These are phyloP conservation scores for Backusella liffmaniae DNA, from an alignment of 192 early-diverging fungal genomes.

Conservation along the genomic window DNA sequence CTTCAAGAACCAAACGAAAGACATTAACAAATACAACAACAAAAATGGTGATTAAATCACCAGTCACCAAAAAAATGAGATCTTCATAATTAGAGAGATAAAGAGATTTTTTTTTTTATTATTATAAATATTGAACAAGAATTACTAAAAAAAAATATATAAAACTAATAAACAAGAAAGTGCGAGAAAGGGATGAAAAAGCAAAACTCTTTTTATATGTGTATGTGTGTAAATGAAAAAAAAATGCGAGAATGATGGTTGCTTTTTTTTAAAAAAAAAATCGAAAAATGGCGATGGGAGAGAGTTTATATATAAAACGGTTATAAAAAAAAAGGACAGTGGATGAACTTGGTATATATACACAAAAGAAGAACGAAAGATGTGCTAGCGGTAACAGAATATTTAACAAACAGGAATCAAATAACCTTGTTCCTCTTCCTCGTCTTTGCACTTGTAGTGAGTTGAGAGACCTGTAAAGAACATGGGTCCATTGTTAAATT, in stretches of 20 bases:
- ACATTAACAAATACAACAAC: slow-evolving; percentile 2
- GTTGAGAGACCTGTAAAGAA: slow-evolving; percentile 19
- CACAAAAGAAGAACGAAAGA: background rate
- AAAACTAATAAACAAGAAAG: background rate
- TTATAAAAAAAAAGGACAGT: too few species aligned
- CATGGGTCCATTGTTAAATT: slow-evolving; percentile 12
- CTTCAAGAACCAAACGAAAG: background rate
- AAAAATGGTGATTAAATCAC: slow-evolving; percentile 9
- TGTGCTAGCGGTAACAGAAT: background rate
- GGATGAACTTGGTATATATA: slow-evolving; percentile 1
- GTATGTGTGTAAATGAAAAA: too few species aligned
- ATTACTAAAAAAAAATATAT: background rate
- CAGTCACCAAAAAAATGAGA: slow-evolving; percentile 2
- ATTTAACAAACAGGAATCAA: slow-evolving; percentile 12
- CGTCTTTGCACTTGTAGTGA: slow-evolving; percentile 14
- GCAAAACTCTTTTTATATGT: too few species aligned
- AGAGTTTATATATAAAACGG: background rate
- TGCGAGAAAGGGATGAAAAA: background rate
- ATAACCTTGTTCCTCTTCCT: slow-evolving; percentile 20
- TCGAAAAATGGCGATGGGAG: background rate
- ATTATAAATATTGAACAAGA: background rate
- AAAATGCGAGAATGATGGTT: too few species aligned
- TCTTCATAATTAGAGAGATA: background rate
- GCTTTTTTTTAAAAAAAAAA: background rate
- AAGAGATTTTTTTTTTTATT: slow-evolving; percentile 2